Percentiles rank a stretch among this genome's conserved stretches.
phyloP scores from a whole-genome alignment of 139 green algal species.

The Auxenochlorella protothecoides region DNA sequence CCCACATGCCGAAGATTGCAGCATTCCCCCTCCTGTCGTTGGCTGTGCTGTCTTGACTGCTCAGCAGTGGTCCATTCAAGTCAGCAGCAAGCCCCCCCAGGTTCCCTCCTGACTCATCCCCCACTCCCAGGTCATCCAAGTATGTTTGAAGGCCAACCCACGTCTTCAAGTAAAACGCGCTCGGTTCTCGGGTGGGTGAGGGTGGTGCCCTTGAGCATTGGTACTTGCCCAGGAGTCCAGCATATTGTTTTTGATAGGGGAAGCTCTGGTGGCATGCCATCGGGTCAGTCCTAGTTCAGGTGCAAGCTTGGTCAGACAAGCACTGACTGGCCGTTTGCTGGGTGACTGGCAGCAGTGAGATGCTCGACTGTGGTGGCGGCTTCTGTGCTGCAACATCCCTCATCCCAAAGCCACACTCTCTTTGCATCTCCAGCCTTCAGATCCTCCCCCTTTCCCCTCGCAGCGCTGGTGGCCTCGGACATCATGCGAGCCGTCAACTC shows the following conservation, averaged over 20 bases:
- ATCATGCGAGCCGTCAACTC: slow-evolving; percentile 40
- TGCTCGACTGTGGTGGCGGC: no score
- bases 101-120: not conserved
- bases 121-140: slow-evolving; percentile 51
- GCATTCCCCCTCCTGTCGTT: not conserved
- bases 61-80: not conserved
- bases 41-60: slow-evolving; percentile 5
- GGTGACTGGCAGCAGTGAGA: no score
- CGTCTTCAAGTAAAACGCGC: slow-evolving; percentile 63
- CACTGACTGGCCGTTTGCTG: no score
- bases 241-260: no score
- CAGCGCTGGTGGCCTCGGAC: slow-evolving; percentile 59
- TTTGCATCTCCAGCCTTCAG: no score
- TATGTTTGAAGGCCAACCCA: slow-evolving; percentile 61
- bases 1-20: slow-evolving; percentile 1
- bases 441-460: not conserved
- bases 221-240: no score
- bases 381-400: no score
- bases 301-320: no score
- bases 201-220: no score
- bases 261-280: no score
- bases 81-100: not conserved
- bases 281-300: no score
- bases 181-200: slow-evolving; percentile 61
- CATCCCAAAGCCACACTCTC: no score